Conservation (phyloP, 108 stramenopile species). For the Pseudonitzschia pungens region DNA sequence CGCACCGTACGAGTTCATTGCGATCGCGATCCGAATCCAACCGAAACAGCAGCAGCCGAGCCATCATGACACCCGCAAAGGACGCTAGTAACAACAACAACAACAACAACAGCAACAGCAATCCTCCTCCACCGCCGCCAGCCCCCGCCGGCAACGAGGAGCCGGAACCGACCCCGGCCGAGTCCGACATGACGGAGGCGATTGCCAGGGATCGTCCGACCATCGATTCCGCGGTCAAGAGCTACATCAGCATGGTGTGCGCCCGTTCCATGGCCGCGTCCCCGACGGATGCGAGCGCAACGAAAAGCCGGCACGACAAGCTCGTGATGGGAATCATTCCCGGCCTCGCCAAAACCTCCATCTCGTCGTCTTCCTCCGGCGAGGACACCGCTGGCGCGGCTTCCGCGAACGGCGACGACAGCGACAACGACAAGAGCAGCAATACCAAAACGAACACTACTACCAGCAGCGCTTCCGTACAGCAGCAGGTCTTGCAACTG, state of each 20-base stretch:
- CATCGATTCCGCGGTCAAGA: slow-evolving; percentile 40
- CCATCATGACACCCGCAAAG: background rate
- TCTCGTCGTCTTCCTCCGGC: background rate
- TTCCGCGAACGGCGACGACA: background rate
- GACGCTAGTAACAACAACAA: background rate
- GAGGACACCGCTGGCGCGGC: background rate
- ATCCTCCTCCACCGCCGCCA: background rate
- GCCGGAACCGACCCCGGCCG: slow-evolving; percentile 20
- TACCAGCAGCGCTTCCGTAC: background rate
- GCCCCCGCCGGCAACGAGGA: background rate
- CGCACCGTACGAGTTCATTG: too few relatives aligned
- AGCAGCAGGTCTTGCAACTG: slow-evolving; percentile 17
- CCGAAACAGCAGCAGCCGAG: background rate
- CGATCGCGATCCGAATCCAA: background rate
- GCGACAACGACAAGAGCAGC: background rate
- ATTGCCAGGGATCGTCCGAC: slow-evolving; percentile 45
- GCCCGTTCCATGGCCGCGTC: slow-evolving; percentile 28
- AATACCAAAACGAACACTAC: background rate
- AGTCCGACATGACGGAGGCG: slow-evolving; percentile 21
- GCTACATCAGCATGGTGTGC: slow-evolving; percentile 32
- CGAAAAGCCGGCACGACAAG: background rate
- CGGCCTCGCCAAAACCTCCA: background rate
- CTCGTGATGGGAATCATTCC: slow-evolving; percentile 20
- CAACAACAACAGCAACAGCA: background rate
- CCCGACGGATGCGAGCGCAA: slow-evolving; percentile 12